Percentiles rank a stretch among this genome's conserved stretches.
These are phyloP conservation scores for Apophysomyces ossiformis DNA, from an alignment of 371 early-diverging fungal species.

Conservation along the genomic window DNA sequence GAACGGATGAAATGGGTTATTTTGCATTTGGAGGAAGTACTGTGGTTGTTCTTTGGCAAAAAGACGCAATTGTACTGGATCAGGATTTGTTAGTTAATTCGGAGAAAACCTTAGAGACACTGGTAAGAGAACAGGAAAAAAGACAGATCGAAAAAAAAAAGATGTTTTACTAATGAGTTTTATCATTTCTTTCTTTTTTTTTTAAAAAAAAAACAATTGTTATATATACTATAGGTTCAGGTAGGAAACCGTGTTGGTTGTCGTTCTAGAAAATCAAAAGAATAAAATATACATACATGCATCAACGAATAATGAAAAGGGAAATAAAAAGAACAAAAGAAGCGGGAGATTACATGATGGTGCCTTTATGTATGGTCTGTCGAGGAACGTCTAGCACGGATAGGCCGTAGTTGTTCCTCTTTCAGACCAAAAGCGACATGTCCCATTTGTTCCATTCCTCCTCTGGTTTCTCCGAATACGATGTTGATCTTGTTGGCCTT, in stretches of 20 bases:
- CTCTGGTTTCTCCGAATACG: conserved; percentile 17
- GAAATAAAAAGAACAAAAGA: background rate
- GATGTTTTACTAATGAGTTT: background rate
- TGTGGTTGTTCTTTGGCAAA: conserved; percentile 73
- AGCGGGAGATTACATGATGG: no score
- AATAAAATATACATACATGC: background rate
- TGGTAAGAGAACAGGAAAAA: conserved; percentile 18
- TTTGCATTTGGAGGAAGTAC: conserved; percentile 86
- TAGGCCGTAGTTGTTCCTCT: conserved; percentile 18
- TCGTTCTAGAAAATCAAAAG: background rate
- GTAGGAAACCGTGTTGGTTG: conserved; percentile 5
- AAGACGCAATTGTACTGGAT: conserved; percentile 30
- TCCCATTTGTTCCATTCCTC: background rate
- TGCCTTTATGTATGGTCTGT: background rate
- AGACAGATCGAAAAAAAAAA: background rate
- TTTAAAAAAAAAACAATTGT: no score
- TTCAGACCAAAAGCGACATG: conserved; percentile 24
- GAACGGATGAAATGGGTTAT: conserved; percentile 86
- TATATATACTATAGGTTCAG: conserved; percentile 5
- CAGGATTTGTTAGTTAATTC: conserved; percentile 34
- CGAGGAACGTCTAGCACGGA: conserved; percentile 12
- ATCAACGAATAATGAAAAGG: background rate
- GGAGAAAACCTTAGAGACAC: conserved; percentile 31
- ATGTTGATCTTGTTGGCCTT: conserved; percentile 7
- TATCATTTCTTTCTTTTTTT: background rate